These are phyloP conservation scores for Rhododendron henanense DNA, from an alignment of 148 eudicot species.

Conservation along the genomic window DNA sequence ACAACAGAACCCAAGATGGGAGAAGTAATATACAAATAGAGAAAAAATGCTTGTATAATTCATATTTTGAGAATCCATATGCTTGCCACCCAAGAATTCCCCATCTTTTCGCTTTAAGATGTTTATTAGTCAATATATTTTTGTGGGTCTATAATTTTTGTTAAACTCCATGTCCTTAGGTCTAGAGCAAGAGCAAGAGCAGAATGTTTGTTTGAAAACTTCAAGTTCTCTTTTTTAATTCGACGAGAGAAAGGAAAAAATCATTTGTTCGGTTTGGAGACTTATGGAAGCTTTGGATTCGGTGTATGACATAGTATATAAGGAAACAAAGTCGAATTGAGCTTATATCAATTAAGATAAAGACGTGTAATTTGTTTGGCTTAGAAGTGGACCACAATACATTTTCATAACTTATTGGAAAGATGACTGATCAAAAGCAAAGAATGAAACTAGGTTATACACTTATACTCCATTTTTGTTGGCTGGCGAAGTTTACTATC, in stretches of 20 bases:
- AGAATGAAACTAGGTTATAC: neutral
- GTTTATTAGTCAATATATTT: too few species aligned
- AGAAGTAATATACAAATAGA: too few species aligned
- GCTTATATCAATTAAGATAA: neutral
- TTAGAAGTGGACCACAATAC: neutral
- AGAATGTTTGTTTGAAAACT: constrained; percentile 7
- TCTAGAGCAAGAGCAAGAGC: neutral
- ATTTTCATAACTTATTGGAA: neutral
- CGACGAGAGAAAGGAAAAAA: neutral
- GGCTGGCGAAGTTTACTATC: neutral
- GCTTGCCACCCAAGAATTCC: too few species aligned
- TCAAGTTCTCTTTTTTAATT: neutral
- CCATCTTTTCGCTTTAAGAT: too few species aligned
- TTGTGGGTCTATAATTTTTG: too few species aligned
- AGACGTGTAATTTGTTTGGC: neutral
- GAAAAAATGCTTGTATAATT: too few species aligned
- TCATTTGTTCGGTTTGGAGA: neutral
- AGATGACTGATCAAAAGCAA: neutral
- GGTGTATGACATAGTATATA: neutral
- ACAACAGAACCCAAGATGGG: too few species aligned
- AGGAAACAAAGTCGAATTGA: neutral
- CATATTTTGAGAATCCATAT: too few species aligned
- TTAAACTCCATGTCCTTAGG: too few species aligned
- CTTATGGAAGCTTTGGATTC: neutral
- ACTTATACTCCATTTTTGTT: neutral